Conservation (phyloP, 164 flowering plant genomes). For the Tetrastigma voinierianum region DNA sequence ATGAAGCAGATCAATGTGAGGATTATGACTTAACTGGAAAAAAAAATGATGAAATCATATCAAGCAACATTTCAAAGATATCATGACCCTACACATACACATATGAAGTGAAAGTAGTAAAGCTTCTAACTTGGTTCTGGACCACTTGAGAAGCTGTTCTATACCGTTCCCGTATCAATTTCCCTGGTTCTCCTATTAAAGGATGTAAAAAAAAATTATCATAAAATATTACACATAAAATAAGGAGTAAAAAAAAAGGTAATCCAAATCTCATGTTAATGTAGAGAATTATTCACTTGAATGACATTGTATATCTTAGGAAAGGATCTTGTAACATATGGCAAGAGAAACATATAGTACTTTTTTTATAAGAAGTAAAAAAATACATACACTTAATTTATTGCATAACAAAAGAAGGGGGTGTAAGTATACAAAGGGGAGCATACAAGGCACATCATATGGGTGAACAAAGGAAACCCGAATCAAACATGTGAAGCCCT, state of each 20-base stretch:
- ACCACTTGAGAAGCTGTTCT: conserved; percentile 98
- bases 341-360: too few species aligned
- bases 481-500: too few species aligned
- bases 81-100: conserved; percentile 43
- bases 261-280: background rate
- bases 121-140: conserved; percentile 91
- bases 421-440: too few species aligned
- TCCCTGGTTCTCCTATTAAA: conserved; percentile 86
- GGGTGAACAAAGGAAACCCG: too few species aligned
- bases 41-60: background rate
- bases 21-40: background rate
- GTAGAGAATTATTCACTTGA: too few species aligned
- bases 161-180: conserved; percentile 84
- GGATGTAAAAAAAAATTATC: conserved; percentile 2
- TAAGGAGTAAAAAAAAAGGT: background rate
- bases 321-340: too few species aligned
- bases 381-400: too few species aligned
- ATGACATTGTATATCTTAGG: too few species aligned
- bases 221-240: background rate
- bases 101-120: conserved; percentile 52
- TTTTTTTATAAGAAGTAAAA: too few species aligned
- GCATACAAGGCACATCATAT: too few species aligned
- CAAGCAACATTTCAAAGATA: background rate
- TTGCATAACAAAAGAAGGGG: too few species aligned
- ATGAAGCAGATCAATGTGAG: background rate